Base-by-base conservation (phyloP, 495 filamentous ascomycete species). In the Penicillium steckii region DNA sequence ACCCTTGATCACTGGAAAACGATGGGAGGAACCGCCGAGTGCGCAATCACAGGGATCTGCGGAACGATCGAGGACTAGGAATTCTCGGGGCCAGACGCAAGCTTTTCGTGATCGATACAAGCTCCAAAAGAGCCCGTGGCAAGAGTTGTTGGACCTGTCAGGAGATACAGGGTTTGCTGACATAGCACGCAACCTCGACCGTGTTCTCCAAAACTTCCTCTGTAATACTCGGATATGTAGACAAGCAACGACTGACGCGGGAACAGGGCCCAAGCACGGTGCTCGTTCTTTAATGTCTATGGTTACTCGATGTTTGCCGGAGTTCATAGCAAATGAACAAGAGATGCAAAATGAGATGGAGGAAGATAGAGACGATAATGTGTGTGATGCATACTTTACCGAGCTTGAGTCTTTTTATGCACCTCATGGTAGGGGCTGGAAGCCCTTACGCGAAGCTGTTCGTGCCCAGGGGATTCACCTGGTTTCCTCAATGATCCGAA, bases 381-480 rank as follows among this genome's bases (percentile, higher is more conserved):
- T 78, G 73, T 75, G 68, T 26, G 62, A 71, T 63, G 72, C 64
- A 30, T 78, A 89, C 37, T 90, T 89, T 58, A 80, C 78, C 26
- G 84, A 90, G 46, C 61, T 92, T 25, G 87, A 91, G 56, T 59
- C 72, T 0, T 67, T 83, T 21, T 85, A 84, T 44, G 72, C 79
- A 8, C 65, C 69, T 8, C 67, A 66, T 35, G 70, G 72, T 3
- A 59, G 53, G 30, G 86, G 87, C 25, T 91, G 88, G 87, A 80
- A 68, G 44, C 80, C 83, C 49, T 71, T 92, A 0, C 78, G 80
- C 44, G 71, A 80, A 42, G 76, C 87, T 32, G 85, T 85, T 19
- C 79, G 87, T 48, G 79, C 86, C 4, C 85, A 90, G 48, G 86
- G 84, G n/a, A 62, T 90, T 8, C 57, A 70, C 27, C 67, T 87